Conservation (phyloP, 78 protist genomes). For the slime mould (Dictyostelium discoideum) region DNA sequence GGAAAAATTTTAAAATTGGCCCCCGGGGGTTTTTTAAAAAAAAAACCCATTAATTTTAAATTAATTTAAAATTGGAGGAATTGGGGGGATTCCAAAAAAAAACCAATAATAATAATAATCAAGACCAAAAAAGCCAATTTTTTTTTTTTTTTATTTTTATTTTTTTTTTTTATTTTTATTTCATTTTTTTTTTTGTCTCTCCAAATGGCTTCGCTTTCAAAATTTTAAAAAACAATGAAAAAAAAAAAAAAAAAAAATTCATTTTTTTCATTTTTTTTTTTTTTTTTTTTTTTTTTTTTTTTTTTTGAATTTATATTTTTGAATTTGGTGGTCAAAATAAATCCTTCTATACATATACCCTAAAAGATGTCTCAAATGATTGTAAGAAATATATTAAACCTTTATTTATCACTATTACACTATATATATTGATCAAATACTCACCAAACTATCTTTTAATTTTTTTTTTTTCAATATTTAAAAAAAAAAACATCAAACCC, state of each 20-base stretch:
- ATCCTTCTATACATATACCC: not conserved
- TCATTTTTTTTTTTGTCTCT: not conserved
- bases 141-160: not conserved
- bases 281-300: not conserved
- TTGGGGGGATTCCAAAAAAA: too few relatives aligned
- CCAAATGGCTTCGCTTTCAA: not conserved
- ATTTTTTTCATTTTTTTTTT: not conserved
- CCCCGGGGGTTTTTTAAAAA: too few relatives aligned
- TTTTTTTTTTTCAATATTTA: not conserved
- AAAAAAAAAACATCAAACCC: not conserved
- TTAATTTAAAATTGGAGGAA: too few relatives aligned
- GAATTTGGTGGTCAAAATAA: not conserved
- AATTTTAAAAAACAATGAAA: too few relatives aligned
- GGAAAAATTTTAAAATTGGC: too few relatives aligned
- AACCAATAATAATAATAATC: too few relatives aligned
- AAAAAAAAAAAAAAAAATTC: not conserved
- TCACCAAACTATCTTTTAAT: not conserved
- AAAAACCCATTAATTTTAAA: too few relatives aligned
- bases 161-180: too few relatives aligned
- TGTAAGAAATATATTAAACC: not conserved
- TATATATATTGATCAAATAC: not conserved
- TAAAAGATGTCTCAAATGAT: slow-evolving; percentile 69
- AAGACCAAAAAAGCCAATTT: not conserved
- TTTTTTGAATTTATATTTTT: not conserved
- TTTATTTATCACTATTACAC: not conserved